Conservation (phyloP, 805 yeast species). For the Kodamaea fukazawae region DNA sequence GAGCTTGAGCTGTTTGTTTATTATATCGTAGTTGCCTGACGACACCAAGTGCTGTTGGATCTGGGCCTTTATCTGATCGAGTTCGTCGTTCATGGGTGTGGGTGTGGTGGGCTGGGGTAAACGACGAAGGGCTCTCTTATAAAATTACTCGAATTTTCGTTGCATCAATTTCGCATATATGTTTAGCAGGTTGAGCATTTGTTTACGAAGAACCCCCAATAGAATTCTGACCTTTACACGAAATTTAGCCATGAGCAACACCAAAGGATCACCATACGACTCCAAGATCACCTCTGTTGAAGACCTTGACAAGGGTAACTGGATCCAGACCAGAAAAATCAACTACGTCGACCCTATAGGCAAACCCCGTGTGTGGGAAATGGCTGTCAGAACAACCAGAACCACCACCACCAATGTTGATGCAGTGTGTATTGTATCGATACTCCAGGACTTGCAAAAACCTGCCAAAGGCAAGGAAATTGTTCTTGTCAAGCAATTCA, state of each 20-base stretch:
- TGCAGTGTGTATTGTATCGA: conserved; percentile 87
- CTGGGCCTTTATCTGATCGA: conserved; percentile 50
- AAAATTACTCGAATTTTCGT: too few relatives aligned
- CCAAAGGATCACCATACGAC: conserved; percentile 31
- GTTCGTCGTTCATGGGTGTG: conserved; percentile 32
- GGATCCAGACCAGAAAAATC: conserved; percentile 58
- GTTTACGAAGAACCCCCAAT: background rate
- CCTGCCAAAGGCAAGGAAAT: conserved; percentile 38
- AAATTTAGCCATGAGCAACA: background rate
- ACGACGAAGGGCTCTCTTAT: too few relatives aligned
- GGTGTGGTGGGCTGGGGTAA: conserved; percentile 14
- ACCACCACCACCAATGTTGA: conserved; percentile 60
- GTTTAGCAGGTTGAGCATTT: conserved; percentile 1
- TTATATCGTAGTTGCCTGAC: conserved; percentile 78
- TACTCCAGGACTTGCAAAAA: conserved; percentile 47
- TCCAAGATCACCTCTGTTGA: conserved; percentile 32
- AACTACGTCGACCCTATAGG: conserved; percentile 75
- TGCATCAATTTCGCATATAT: background rate
- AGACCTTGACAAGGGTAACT: conserved; percentile 37
- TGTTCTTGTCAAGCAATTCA: conserved; percentile 81
- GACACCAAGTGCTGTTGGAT: conserved; percentile 69
- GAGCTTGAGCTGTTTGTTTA: conserved; percentile 59
- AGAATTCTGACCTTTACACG: background rate
- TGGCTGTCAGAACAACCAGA: conserved; percentile 78
- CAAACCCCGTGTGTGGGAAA: conserved; percentile 76